Evolutionary conservation across 192 early-diverging fungal genomes (phyloP), one percentile per base, ranked within the genome.

Genomic region (Coemansia sp.): DNA sequence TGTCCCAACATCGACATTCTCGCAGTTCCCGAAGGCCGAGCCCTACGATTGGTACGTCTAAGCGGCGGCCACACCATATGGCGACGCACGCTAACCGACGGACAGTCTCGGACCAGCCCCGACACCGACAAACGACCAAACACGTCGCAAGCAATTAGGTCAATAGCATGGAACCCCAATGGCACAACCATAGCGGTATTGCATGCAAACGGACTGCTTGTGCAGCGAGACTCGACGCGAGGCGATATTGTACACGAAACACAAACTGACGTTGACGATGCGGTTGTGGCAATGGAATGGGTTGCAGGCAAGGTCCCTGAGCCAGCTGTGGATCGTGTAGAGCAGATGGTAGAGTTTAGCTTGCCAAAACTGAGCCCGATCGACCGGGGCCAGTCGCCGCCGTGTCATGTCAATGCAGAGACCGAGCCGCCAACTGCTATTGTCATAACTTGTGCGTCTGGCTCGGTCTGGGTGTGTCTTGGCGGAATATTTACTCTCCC

Each of bases 41-140:
- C 75, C 2, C 44, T 78, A 37, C 62, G 75, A 0, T 44, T 78
- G 25, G 70, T 78, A 15, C 65, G 75, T 1, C 60, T 78, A 23
- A 78, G 75, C 42, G 75, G 75, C 11, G 75, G 75, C 6, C 62
- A 78, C 31, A 78, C 70, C 2, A 63, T 78, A 40, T 78, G 75
- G 75, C 65, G 75, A 0, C 75, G 63, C 0, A 42, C 60, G 2
- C 63, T 59, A 6, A 47, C 28, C 42, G 75, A 72, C 47, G 36
- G 50, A 5, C 20, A 56, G n/a, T 28, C 65, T 19, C 46, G 44
- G 5, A 10, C 50, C 23, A 47, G 59, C 4, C n/a, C 6, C 42
- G 40, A 37, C 21, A 58, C 40, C 21, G 31, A 56, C 37, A 58
- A 17, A 11, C 40, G 14, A 44, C 12, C 15, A 44, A 34, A 52